A percentile compares a stretch with the other conserved stretches of the same genome.
Conservation (phyloP, 2,329 filamentous ascomycete species). For the Fusarium xyrophilum region DNA sequence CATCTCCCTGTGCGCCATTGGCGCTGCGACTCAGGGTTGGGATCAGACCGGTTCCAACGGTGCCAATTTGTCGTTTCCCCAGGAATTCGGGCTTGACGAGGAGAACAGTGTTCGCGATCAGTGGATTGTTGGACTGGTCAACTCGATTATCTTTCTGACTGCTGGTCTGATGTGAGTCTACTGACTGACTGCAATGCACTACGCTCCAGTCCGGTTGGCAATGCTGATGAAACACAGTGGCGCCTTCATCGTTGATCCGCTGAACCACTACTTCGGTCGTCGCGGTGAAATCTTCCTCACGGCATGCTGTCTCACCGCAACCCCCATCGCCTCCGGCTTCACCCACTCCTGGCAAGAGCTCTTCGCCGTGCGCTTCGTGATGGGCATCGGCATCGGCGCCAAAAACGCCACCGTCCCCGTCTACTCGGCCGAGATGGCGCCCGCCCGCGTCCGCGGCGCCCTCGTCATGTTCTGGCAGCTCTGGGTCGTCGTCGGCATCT, state of each 20-base stretch:
- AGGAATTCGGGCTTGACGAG: conserved; percentile 48
- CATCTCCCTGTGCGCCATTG: conserved; percentile 62
- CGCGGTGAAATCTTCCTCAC: conserved; percentile 71
- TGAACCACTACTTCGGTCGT: conserved; percentile 70
- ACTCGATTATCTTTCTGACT: conserved; percentile 47
- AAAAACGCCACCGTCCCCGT: conserved; percentile 72
- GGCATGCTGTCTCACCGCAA: conserved; percentile 51
- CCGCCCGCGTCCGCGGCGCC: conserved; percentile 70
- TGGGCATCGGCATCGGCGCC: conserved; percentile 72
- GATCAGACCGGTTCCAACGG: conserved; percentile 69
- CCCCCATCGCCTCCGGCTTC: conserved; percentile 57
- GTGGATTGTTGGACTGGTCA: conserved; percentile 49
- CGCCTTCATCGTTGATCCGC: conserved; percentile 55
- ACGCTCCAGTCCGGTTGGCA: too few relatives aligned
- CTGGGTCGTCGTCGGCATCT: conserved; percentile 48
- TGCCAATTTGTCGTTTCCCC: conserved; percentile 66
- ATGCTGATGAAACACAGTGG: conserved; percentile 22
- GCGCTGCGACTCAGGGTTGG: conserved; percentile 66
- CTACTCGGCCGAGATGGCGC: conserved; percentile 75
- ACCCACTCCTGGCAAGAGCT: conserved; percentile 71
- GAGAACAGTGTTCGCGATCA: conserved; percentile 50
- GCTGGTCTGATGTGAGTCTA: conserved; percentile 63
- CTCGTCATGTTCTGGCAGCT: conserved; percentile 79
- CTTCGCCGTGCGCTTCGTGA: conserved; percentile 68
- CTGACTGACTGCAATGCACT: too few relatives aligned